Evolutionary conservation across 768 basidiomycete genomes (phyloP), one percentile per base, ranked within the genome.

Genomic region (Amanita muscaria): DNA sequence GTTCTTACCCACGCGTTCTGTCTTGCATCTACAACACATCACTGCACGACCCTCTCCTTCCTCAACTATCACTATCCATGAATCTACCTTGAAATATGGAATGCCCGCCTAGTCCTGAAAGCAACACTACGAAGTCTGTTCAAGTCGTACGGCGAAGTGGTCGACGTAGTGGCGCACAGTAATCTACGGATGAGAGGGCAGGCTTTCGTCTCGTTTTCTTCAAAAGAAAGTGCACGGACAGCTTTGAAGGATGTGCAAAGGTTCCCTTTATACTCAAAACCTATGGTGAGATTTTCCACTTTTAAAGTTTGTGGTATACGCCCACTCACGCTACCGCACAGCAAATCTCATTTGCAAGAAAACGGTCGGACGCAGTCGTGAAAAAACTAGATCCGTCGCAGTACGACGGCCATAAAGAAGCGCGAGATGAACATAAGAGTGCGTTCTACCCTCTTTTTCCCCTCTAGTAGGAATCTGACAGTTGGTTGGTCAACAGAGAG

Each of bases 121-220:
- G 70, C 88, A 42, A 89, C 91, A 3, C 68, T 99, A 36, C 74
- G 78, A 10, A 84, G 84, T 25, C 72, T 99, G 23, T 98, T 99
- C 74, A 90, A 90, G 62, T 75, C 83, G 11, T 99, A 97, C 56
- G 90, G 92, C 10, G 83, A 88, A 50, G 86, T 99, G 14, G 65
- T 97, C 21, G 90, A 94, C 58, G 90, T 99, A n/a, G 86, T 92
- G 15, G 92, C 93, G 8, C 96, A 99, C 62, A 66, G 72, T 42
- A 98, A 96, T 69, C 65, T 99, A 49, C 81, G 96, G 30, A 99
- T 99, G 96, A 76, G 96, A 30, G 96, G 96, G 12, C 96, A 99
- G 66, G 96, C 96, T 3, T 99, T 99, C 59, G 89, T 99, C 29
- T 90, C 88, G 29, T 96, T 99, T 62, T 73, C 74, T 46, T 80